Base-by-base conservation (phyloP, 2,329 filamentous ascomycete genomes). In the Aspergillus sp. region DNA sequence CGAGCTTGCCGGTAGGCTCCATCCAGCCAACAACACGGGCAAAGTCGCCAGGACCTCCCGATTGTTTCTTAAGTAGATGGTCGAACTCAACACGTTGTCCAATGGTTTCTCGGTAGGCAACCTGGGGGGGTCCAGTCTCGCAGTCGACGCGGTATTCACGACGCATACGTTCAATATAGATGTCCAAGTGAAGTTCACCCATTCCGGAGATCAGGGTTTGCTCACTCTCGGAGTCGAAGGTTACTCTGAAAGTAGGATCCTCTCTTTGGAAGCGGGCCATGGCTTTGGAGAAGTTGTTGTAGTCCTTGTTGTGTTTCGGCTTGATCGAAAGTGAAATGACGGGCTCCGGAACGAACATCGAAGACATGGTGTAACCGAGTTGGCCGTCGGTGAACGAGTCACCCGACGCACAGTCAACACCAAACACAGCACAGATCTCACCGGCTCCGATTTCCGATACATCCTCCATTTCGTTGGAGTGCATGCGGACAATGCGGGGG, bases 381-480 rank as follows among this genome's bases (percentile, higher is more conserved):
- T 87, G 85, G 62, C 93, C 95, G 71, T 99, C 95, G 17, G 95
- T 98, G 79, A 99, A 99, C 44, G 93, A 98, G 75, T 99, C 95
- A 68, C 95, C 95, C 44, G 93, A 98, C 37, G 95, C 93, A 75
- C 95, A 99, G 69, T 99, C 95, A 55, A 99, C 90, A 70, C 95
- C 95, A 72, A 99, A 99, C 58, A 99, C 95, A 60, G 95, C 95
- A 73, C 95, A 99, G 64, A 99, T 99, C 77, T 99, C 95, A 76
- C 95, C 95, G 54, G 95, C 93, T 52, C 93, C 91, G 62, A 99
- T 89, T 75, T 97, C 93, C 56, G 79, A 82, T 31, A 97, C 91
- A 71, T 99, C 95, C 76, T 99, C 95, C 93, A 99, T 96, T 72
- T 99, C 95, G 73, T 98, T 96, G 46, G 93, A 96, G 81, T 99